These are phyloP conservation scores for Tuber brumale DNA, from an alignment of 495 filamentous ascomycete species.

Conservation along the genomic window DNA sequence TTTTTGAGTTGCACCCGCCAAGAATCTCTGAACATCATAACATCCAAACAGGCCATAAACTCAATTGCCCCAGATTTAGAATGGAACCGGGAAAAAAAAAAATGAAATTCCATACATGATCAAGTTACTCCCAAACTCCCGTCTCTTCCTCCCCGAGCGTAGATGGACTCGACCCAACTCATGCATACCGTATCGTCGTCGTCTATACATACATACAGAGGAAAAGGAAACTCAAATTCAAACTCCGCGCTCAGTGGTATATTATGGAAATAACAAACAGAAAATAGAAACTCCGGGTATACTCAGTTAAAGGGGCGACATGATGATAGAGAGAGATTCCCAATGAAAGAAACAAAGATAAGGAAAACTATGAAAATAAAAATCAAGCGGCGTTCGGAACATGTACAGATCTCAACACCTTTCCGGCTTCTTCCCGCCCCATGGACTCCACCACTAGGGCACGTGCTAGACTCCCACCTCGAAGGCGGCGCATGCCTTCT, in stretches of 20 bases:
- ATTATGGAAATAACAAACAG: conserved; percentile 6
- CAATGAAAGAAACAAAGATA: background rate
- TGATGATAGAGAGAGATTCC: conserved; percentile 8
- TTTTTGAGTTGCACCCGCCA: too few species aligned
- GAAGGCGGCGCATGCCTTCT: conserved; percentile 66
- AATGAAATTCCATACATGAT: background rate
- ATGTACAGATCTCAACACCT: conserved; percentile 27
- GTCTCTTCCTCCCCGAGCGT: background rate
- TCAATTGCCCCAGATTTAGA: background rate
- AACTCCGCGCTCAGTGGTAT: conserved; percentile 24
- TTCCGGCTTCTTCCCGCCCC: conserved; percentile 39
- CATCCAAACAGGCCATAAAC: background rate
- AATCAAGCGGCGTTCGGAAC: conserved; percentile 26
- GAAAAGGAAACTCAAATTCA: background rate
- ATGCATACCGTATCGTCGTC: background rate
- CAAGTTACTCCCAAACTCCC: background rate
- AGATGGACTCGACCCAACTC: background rate
- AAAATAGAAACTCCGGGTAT: conserved; percentile 12
- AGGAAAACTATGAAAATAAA: background rate
- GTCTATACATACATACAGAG: background rate
- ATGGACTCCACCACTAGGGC: conserved; percentile 44
- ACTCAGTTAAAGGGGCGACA: conserved; percentile 8
- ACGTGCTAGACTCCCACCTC: conserved; percentile 52
- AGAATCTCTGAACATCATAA: too few species aligned
- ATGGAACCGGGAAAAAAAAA: background rate